A percentile compares a stretch with the other conserved stretches of the same genome.
Evolutionary conservation across 805 yeast species (phyloP).

Genomic region (Komagataella mondaviorum): DNA sequence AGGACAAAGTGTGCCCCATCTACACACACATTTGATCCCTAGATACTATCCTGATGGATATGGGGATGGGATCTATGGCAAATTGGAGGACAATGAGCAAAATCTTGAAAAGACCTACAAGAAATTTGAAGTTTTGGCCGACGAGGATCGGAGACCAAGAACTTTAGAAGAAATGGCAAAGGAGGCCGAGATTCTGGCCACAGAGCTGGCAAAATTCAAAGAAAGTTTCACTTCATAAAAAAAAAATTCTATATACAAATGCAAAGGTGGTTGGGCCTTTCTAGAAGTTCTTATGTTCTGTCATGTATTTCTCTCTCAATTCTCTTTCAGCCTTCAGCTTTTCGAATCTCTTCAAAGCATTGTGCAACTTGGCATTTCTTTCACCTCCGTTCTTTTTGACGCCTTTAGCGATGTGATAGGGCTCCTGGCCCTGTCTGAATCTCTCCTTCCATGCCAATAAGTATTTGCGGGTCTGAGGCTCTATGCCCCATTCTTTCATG

Average conservation of each 20-base stretch:
- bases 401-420: conserved; percentile 46
- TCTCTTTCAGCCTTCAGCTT: conserved; percentile 27
- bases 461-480: conserved; percentile 57
- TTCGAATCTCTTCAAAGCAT: conserved; percentile 46
- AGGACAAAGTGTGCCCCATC: conserved; percentile 92
- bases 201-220: conserved; percentile 21
- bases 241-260: neutral
- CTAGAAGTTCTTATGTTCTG: conserved; percentile 1
- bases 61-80: conserved; percentile 65
- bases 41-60: conserved; percentile 44
- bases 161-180: conserved; percentile 48
- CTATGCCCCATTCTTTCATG: conserved; percentile 70
- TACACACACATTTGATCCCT: conserved; percentile 91
- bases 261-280: neutral
- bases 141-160: conserved; percentile 44
- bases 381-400: conserved; percentile 81
- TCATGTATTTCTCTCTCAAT: conserved; percentile 11
- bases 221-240: neutral
- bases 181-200: conserved; percentile 51
- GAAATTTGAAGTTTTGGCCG: conserved; percentile 23
- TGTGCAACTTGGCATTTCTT: conserved; percentile 54
- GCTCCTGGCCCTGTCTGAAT: conserved; percentile 37
- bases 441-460: conserved; percentile 62
- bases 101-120: conserved; percentile 18
- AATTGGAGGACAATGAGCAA: conserved; percentile 43